Evolutionary conservation across 331 rosid genomes (phyloP).

Genomic region (Arachis monticola): DNA sequence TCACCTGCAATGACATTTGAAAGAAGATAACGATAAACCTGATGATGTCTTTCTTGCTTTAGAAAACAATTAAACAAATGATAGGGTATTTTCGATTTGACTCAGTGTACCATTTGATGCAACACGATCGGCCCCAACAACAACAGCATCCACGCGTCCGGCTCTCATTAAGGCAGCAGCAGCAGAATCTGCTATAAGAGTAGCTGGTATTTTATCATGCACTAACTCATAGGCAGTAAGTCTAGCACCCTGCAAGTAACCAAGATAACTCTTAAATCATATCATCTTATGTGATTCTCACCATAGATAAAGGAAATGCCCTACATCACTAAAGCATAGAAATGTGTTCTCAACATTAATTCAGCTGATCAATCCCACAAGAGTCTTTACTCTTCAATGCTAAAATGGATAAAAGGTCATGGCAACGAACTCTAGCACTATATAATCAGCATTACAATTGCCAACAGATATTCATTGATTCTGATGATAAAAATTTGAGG

Average conservation of each 20-base stretch:
- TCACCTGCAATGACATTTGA: slow-evolving; percentile 68
- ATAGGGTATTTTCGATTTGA: slow-evolving; percentile 5
- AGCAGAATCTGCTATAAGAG: slow-evolving; percentile 96
- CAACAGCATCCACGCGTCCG: slow-evolving; percentile 75
- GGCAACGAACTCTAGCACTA: background rate
- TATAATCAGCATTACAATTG: slow-evolving; percentile 13
- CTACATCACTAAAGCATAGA: background rate
- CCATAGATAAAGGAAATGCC: slow-evolving; percentile 16
- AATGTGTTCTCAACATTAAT: slow-evolving; percentile 21
- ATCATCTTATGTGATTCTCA: slow-evolving; percentile 23
- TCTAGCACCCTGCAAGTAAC: slow-evolving; percentile 79
- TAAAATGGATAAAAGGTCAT: background rate
- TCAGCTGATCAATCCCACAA: slow-evolving; percentile 5
- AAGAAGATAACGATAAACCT: slow-evolving; percentile 17
- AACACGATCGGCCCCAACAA: slow-evolving; percentile 97
- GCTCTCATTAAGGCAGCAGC: slow-evolving; percentile 83
- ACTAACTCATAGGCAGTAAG: slow-evolving; percentile 96
- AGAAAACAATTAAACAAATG: slow-evolving; percentile 8
- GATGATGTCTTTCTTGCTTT: slow-evolving; percentile 9
- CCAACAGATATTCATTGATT: background rate
- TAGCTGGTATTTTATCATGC: slow-evolving; percentile 87
- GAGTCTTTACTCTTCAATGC: background rate
- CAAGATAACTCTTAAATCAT: slow-evolving; percentile 25
- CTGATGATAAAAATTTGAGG: background rate
- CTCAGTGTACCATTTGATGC: slow-evolving; percentile 77